Conservation (phyloP, 495 filamentous ascomycete species). For the Xanthoparmelia taractica region DNA sequence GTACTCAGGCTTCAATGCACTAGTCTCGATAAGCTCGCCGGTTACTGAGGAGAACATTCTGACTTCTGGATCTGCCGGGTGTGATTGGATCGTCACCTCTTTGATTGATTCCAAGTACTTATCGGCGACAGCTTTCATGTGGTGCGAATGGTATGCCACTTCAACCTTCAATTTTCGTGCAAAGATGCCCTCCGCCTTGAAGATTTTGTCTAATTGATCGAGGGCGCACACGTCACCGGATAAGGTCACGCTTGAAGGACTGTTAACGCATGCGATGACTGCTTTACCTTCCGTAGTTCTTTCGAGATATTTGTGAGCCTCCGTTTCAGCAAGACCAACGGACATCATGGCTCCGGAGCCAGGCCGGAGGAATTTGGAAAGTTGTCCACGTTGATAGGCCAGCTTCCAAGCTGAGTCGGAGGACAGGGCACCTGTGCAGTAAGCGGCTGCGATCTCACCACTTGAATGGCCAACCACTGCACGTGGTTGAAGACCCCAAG, state of each 20-base stretch:
- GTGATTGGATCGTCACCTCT: neutral
- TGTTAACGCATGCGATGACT: constrained; percentile 46
- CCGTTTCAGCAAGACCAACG: constrained; percentile 22
- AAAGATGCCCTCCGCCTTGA: constrained; percentile 43
- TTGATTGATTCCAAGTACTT: constrained; percentile 26
- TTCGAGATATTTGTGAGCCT: constrained; percentile 24
- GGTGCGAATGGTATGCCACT: constrained; percentile 55
- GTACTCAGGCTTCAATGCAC: constrained; percentile 16
- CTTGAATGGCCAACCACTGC: constrained; percentile 25
- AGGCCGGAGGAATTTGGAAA: constrained; percentile 11
- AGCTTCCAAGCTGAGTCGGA: constrained; percentile 17
- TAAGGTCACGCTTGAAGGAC: constrained; percentile 50
- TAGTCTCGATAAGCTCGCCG: constrained; percentile 14
- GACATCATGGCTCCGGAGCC: constrained; percentile 31
- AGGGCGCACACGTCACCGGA: constrained; percentile 46
- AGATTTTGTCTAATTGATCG: constrained; percentile 36
- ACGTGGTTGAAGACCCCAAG: constrained; percentile 22
- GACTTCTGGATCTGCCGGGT: neutral
- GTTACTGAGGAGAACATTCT: neutral
- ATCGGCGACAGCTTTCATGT: constrained; percentile 40
- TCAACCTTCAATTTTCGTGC: constrained; percentile 46
- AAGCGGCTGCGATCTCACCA: constrained; percentile 29
- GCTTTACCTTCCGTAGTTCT: constrained; percentile 15
- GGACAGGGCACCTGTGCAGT: constrained; percentile 19
- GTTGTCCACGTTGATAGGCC: constrained; percentile 26